Base-by-base conservation (phyloP, 768 basidiomycete genomes). In the Naematelia encephala region DNA sequence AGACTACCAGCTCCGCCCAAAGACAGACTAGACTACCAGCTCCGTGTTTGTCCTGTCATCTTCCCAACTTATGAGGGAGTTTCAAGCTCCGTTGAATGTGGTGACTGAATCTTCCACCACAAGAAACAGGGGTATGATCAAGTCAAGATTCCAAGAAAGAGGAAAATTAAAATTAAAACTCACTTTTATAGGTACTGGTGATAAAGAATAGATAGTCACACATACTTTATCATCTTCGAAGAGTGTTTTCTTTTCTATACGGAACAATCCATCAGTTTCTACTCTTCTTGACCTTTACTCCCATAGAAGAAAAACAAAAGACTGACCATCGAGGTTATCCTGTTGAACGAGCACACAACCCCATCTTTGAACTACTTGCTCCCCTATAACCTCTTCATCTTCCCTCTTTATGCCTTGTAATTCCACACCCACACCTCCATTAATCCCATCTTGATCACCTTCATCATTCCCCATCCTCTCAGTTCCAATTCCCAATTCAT, bases 141-240 rank as follows among this genome's bases (percentile, higher is more conserved):
- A n/a, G n/a, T n/a, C n/a, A n/a, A n/a, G n/a, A n/a, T 19, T 46
- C 44, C 22, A 29, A 29, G 4, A 11, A 16, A 3, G 34, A 27
- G 25, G 55, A 56, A 26, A 26, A 29, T 11, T 3, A 19, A 25
- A 48, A 14, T 23, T 23, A 51, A 39, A 23, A 56, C 70, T 62
- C 42, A 69, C 72, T 0, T 47, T 73, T 46, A 73, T 48, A 2
- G 60, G 59, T 12, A 55, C 51, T 25, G 69, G 69, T 16, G 69
- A 66, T 1, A 73, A 51, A 1, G 72, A 55, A 47, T 73, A 70
- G 23, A 73, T 63, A 51, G 70, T 69, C 29, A 73, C 52, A 28
- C 30, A 64, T 2, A 73, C 47, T 23, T 57, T 34, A 13, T 60
- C 69, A 3, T 52, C 22, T 28, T 65, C 60, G 45, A 73, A 73